Conservation (phyloP, 2,329 filamentous ascomycete species). For the Cercospora nicotianae region DNA sequence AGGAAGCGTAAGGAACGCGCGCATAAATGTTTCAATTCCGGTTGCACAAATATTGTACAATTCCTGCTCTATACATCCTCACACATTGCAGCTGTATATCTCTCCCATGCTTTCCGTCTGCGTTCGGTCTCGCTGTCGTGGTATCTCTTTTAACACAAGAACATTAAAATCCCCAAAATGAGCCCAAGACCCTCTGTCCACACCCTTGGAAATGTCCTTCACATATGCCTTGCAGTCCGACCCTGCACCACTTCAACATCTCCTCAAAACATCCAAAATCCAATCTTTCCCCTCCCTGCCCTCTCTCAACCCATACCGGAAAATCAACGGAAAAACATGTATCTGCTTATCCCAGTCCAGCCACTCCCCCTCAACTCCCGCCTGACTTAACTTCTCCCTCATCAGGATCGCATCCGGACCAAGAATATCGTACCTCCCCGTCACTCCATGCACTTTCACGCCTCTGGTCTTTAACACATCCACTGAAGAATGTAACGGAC, state of each 20-base stretch:
- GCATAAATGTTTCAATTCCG: not conserved
- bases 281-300: constrained; percentile 50
- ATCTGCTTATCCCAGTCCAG: constrained; percentile 61
- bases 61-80: not conserved
- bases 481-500: constrained; percentile 52
- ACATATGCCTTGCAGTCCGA: not conserved
- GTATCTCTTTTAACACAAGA: not conserved
- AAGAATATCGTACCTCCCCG: constrained; percentile 55
- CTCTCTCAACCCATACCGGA: constrained; percentile 51
- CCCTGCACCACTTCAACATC: constrained; percentile 8
- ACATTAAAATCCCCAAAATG: not conserved
- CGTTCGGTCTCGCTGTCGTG: not conserved
- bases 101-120: not conserved
- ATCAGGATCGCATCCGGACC: constrained; percentile 54
- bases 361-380: constrained; percentile 55
- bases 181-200: not conserved
- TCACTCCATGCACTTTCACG: constrained; percentile 54
- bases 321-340: constrained; percentile 59
- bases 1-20: not conserved
- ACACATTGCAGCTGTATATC: not conserved
- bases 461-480: constrained; percentile 40
- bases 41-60: not conserved
- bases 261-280: constrained; percentile 42
- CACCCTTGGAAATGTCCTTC: not conserved
- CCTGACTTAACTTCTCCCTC: constrained; percentile 47